Evolutionary conservation across 768 basidiomycete genomes (phyloP).

Genomic region (Tylopilus plumbeoviolaceoides): DNA sequence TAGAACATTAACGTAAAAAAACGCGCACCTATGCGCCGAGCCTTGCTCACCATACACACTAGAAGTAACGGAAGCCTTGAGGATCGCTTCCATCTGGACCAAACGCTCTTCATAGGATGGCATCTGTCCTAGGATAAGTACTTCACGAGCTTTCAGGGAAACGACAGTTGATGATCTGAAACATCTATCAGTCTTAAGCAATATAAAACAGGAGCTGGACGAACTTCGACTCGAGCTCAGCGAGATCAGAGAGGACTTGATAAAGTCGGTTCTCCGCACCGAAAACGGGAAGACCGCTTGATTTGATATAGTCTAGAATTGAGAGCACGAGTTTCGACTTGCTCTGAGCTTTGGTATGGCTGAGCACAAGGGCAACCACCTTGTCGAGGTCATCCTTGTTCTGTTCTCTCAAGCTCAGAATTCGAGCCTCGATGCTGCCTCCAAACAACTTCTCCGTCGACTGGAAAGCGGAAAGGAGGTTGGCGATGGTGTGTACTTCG

Average conservation of each 20-base stretch:
- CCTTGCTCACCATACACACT: slow-evolving; percentile 88
- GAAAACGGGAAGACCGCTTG: slow-evolving; percentile 68
- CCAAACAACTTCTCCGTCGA: slow-evolving; percentile 90
- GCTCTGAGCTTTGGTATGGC: slow-evolving; percentile 92
- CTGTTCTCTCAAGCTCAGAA: slow-evolving; percentile 86
- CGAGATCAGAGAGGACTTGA: slow-evolving; percentile 74
- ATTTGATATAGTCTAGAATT: slow-evolving; percentile 88
- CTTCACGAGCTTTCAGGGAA: slow-evolving; percentile 93
- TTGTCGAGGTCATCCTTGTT: slow-evolving; percentile 90
- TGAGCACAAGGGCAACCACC: slow-evolving; percentile 81
- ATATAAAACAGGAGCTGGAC: slow-evolving; percentile 22
- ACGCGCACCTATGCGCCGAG: slow-evolving; percentile 49
- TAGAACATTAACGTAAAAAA: background rate
- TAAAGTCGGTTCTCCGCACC: slow-evolving; percentile 70
- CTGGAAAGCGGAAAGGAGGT: slow-evolving; percentile 73
- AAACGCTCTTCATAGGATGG: slow-evolving; percentile 95
- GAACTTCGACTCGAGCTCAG: slow-evolving; percentile 84
- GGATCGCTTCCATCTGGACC: slow-evolving; percentile 89
- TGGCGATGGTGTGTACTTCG: slow-evolving; percentile 74
- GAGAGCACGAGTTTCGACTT: slow-evolving; percentile 86
- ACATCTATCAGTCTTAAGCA: slow-evolving; percentile 2
- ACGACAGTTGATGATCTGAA: slow-evolving; percentile 84
- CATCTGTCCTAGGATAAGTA: slow-evolving; percentile 92
- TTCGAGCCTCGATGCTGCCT: slow-evolving; percentile 89
- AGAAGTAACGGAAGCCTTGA: slow-evolving; percentile 82